Conservation (phyloP, 495 filamentous ascomycete species). For the Amphirosellinia nigrospora region DNA sequence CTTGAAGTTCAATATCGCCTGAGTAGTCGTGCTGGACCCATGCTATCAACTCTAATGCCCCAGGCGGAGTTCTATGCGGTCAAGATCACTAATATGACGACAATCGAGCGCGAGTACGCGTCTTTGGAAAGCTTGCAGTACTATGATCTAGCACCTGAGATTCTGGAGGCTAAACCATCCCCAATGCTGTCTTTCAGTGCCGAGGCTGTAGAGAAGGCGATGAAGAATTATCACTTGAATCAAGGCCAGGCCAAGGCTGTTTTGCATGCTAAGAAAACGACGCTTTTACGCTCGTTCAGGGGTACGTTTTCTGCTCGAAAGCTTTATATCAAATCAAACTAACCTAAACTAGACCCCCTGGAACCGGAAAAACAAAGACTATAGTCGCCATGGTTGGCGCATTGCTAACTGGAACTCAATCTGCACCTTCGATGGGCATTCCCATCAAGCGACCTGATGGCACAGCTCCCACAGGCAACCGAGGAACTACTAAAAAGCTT, state of each 20-base stretch:
- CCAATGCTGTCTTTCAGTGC: constrained; percentile 80
- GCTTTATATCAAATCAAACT: constrained; percentile 21
- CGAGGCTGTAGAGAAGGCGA: constrained; percentile 67
- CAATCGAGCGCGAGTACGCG: constrained; percentile 93
- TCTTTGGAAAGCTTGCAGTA: constrained; percentile 88
- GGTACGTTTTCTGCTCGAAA: constrained; percentile 54
- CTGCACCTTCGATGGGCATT: constrained; percentile 47
- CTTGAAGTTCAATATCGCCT: constrained; percentile 86
- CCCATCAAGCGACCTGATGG: constrained; percentile 56
- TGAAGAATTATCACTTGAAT: constrained; percentile 82
- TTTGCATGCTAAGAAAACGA: constrained; percentile 88
- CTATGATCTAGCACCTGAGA: constrained; percentile 92
- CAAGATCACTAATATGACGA: constrained; percentile 85
- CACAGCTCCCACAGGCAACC: constrained; percentile 35
- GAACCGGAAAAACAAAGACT: constrained; percentile 97
- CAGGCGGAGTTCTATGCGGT: constrained; percentile 69
- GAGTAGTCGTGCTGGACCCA: constrained; percentile 49
- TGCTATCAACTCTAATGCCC: constrained; percentile 53
- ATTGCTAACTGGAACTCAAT: constrained; percentile 69
- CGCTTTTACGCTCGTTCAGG: constrained; percentile 94
- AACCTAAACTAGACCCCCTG: constrained; percentile 68
- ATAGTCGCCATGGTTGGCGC: constrained; percentile 96
- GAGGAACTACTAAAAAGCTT: constrained; percentile 71
- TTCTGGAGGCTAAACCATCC: constrained; percentile 85
- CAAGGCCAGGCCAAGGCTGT: constrained; percentile 91